phyloP scores from a whole-genome alignment of 768 basidiomycete genomes.

The Mycena olivaceomarginata region DNA sequence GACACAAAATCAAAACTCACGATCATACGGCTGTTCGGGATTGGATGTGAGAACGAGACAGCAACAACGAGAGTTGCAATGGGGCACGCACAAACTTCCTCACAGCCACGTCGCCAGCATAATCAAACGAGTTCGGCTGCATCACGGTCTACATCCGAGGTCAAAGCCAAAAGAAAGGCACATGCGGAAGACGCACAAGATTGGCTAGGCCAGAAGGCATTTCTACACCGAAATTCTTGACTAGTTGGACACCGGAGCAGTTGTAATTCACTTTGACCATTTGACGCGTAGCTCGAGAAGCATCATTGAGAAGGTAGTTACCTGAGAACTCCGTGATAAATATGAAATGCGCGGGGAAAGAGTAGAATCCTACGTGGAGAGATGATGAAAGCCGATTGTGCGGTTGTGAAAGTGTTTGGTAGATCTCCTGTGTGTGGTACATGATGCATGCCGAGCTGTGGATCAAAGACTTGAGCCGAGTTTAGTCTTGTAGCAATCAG shows the following conservation, averaged over 20 bases:
- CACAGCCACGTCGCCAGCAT: constrained; percentile 44
- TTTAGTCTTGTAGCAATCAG: too few relatives aligned
- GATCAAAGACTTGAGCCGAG: neutral
- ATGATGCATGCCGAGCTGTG: constrained; percentile 48
- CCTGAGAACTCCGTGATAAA: constrained; percentile 13
- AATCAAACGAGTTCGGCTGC: constrained; percentile 41
- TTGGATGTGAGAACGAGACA: too few relatives aligned
- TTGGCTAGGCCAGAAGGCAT: constrained; percentile 43
- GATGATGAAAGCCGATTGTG: constrained; percentile 47
- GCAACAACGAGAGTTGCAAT: too few relatives aligned
- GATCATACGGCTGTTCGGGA: constrained; percentile 40
- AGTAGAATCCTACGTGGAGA: constrained; percentile 34
- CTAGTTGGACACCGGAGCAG: constrained; percentile 41
- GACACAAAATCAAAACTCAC: constrained; percentile 29
- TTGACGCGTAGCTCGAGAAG: constrained; percentile 43
- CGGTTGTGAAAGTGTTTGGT: constrained; percentile 48
- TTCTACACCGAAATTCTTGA: constrained; percentile 45
- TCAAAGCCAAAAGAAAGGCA: too few relatives aligned
- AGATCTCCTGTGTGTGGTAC: constrained; percentile 48
- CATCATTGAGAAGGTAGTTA: constrained; percentile 47
- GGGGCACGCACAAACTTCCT: constrained; percentile 37
- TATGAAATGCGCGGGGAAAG: too few relatives aligned
- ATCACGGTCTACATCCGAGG: constrained; percentile 33
- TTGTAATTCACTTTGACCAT: constrained; percentile 47
- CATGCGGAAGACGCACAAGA: constrained; percentile 21